Base-by-base conservation (phyloP, 2,329 filamentous ascomycete genomes). In the Colletotrichum spinosum region DNA sequence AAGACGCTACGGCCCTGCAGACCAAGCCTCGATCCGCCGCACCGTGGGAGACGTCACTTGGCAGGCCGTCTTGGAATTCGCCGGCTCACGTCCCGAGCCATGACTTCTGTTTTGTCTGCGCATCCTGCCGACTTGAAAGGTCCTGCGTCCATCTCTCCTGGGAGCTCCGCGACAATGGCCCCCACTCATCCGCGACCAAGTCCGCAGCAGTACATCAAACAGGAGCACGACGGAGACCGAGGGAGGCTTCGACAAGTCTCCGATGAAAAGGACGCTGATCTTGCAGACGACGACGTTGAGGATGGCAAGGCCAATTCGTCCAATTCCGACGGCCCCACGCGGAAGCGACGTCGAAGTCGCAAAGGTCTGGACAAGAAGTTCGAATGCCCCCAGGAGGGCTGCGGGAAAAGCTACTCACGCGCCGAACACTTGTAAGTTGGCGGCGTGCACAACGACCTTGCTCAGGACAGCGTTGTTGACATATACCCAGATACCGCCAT, bases 321-420 rank as follows among this genome's bases (percentile, higher is more conserved):
- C 39, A 84, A 83, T 69, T 84, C 83, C 2, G 84, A 86, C 37
- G 84, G 84, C 1, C 83, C 84, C 3, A 79, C 80, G 6, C 82
- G 84, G 60, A 88, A 93, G 78, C 82, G 90, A 63, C 82, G 91
- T 70, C 81, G 91, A 60, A 94, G 91, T 78, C 87, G 92, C 69
- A 94, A 94, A 76, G 91, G 90, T 3, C 80, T 93, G 45, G 92
- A 94, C 76, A 94, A 94, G 80, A 89, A 90, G 73, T 95, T 94
- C 69, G 90, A 92, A 73, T 99, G 96, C 75, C 90, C 91, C 6
- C 88, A 93, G 65, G 90, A 92, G 69, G 93, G 91, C 44, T 99
- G 96, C 73, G 94, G 93, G 45, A 99, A 97, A 83, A 97, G 91
- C 75, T 99, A 99, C 77, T 97, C 95, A 34, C 88, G 96, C 75